Evolutionary conservation across 2,329 filamentous ascomycete species (phyloP).

Genomic region (Penicillium sp.): DNA sequence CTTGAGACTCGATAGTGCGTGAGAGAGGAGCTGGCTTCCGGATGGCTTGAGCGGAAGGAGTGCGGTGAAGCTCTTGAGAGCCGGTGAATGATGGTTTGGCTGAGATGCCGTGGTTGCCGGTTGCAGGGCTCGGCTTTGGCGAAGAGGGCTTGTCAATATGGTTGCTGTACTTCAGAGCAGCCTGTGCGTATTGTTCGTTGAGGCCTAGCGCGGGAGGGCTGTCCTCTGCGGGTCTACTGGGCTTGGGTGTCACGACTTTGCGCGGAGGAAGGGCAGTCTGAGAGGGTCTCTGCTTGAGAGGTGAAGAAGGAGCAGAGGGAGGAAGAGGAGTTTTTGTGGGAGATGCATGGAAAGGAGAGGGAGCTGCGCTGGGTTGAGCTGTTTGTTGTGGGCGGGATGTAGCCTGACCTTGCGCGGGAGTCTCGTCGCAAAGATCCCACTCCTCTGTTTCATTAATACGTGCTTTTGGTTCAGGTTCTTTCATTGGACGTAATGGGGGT

Average conservation of each 20-base stretch:
- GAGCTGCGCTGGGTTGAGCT: constrained; percentile 57
- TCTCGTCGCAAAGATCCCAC: constrained; percentile 33
- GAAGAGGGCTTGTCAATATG: background rate
- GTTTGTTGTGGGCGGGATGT: constrained; percentile 51
- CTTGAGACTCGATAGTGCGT: constrained; percentile 10
- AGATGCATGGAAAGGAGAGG: constrained; percentile 45
- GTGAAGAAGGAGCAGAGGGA: constrained; percentile 49
- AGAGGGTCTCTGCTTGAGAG: constrained; percentile 55
- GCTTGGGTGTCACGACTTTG: constrained; percentile 50
- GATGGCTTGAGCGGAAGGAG: constrained; percentile 3
- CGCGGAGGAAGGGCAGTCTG: constrained; percentile 47
- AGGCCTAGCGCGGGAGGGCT: constrained; percentile 14
- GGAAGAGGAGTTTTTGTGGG: constrained; percentile 63
- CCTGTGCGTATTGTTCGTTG: constrained; percentile 14
- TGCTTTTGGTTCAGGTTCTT: constrained; percentile 77
- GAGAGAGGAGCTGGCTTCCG: constrained; percentile 9
- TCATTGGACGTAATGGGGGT: constrained; percentile 70
- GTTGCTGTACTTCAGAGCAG: constrained; percentile 8
- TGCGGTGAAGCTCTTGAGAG: background rate
- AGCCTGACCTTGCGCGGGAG: constrained; percentile 24
- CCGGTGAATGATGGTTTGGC: background rate
- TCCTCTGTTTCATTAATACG: constrained; percentile 53
- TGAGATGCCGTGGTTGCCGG: background rate
- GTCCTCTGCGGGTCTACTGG: constrained; percentile 31
- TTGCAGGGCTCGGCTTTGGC: background rate